Base-by-base conservation (phyloP, 2,329 filamentous ascomycete species). In the Phaeosphaeria sp. region DNA sequence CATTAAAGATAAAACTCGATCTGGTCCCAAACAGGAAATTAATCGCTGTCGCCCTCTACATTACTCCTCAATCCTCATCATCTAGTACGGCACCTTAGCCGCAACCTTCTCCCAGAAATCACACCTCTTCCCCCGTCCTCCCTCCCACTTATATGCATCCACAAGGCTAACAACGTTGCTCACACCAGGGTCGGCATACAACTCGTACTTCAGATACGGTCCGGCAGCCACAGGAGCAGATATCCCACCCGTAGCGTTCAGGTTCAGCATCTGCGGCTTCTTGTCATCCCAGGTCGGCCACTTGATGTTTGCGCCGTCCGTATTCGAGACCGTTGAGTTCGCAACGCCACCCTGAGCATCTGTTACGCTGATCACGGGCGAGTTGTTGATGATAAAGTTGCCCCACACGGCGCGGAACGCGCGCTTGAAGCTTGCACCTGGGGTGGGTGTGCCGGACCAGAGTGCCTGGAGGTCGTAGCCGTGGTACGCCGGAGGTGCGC, bases 341-440 rank as follows among this genome's bases (percentile, higher is more conserved):
- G 56, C 51, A 7, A 65, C 63, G 2, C 66, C 66, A 13, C 62
- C 73, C 27, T 67, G 71, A 0, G 72, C 72, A 39, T 75, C 72
- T 6, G 51, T 57, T 2, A 72, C 51, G n/a, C 52, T 63, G n/a
- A 75, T 71, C 6, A 69, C 57, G 6, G 72, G 73, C 1, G 59
- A 59, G 24, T 74, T 66, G 7, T 56, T 39, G 0, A 63, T 69
- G 53, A 75, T 69, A 51, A 75, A 75, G 44, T 61, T 71, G 17
- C 72, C 72, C 73, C 72, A 76, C 24, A 74, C 69, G 51, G 68
- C 74, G 53, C 70, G 73, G 51, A 75, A 75, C 0, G 73, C 68
- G 50, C 67, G 67, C 40, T 69, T 73, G 63, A 75, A 74, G 18
- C 49, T 61, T 8, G 59, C 59, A 24, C 73, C 72, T 6, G 72